A percentile compares a stretch with the other conserved stretches of the same genome.
These are phyloP conservation scores for Rhipidocladum racemiflorum DNA, from an alignment of 176 grass and related monocot genomes.

Conservation along the genomic window DNA sequence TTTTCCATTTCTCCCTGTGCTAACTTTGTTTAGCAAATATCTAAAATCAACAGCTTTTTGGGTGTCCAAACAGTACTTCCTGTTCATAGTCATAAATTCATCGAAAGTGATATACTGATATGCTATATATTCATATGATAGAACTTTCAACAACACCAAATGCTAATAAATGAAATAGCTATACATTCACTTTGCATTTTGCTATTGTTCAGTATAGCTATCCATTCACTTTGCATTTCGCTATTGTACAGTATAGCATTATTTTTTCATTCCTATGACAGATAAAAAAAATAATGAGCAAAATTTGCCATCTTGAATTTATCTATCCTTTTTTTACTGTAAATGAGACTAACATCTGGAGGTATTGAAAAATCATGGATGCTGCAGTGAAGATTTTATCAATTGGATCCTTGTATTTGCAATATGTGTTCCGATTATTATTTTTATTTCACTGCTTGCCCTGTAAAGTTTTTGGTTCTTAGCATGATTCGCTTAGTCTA, in stretches of 20 bases:
- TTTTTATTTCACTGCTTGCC: neutral
- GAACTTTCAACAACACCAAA: neutral
- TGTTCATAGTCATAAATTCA: neutral
- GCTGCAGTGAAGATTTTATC: neutral
- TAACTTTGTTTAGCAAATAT: neutral
- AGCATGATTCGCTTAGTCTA: neutral
- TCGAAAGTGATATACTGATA: neutral
- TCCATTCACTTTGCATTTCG: conserved; percentile 5
- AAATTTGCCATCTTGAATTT: neutral
- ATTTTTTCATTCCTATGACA: neutral
- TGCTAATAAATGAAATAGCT: neutral
- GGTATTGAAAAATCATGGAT: neutral
- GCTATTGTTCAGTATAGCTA: too few species aligned
- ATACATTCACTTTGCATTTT: too few species aligned
- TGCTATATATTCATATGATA: neutral
- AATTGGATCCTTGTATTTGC: neutral
- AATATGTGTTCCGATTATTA: neutral
- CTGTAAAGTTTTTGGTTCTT: neutral
- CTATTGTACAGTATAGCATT: neutral
- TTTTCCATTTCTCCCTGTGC: neutral
- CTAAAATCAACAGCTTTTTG: neutral
- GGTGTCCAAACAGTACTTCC: neutral
- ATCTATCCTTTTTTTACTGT: neutral
- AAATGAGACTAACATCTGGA: neutral
- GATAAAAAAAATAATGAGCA: neutral